Base-by-base conservation (phyloP, 306 rosid genomes). In the Trifolium pratense region DNA sequence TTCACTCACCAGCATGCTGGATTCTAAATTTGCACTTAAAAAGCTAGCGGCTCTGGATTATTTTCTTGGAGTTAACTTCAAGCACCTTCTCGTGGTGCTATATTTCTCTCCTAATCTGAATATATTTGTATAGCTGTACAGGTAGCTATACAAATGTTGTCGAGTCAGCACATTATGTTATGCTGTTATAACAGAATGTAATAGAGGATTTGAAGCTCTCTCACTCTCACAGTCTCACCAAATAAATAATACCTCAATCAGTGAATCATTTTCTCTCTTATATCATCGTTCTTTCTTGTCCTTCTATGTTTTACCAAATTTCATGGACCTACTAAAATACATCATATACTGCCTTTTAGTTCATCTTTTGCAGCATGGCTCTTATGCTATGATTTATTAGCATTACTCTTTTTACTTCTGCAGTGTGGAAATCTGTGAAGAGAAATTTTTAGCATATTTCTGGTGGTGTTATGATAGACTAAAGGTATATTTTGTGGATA, bases 381-480 rank as follows among this genome's bases (percentile, higher is more conserved):
- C 67, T 53, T 53, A 26, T 68, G 75, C 71, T 68, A 58, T 73
- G 62, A 73, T 83, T 73, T 73, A 76, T 74, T 55, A 76, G 77
- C 67, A 40, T 66, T 52, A 17, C 37, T 80, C 69, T 75, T 66
- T 75, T 74, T 72, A 63, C 73, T 83, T 73, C 68, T 82, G 82
- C 94, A 94, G 97, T 34, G 79, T 75, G 81, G 88, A 91, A 78
- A 88, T 94, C 76, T 45, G 83, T 37, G 89, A 89, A 81, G 91
- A 88, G 77, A 91, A 94, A 71, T 91, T 89, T 77, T 81, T 94
- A 79, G 88, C 89, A 39, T 88, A 91, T 87, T 94, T 94, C 87
- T 94, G 97, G 98, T 94, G 97, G 91, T 91, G 97, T 81, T 94
- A 82, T 70, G 83, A 88, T 83, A 88, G 90, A 78, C 81, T 94